A percentile compares a stretch with the other conserved stretches of the same genome.
phyloP scores from a whole-genome alignment of 2,329 filamentous ascomycete species.

The Epichloe bromicola region DNA sequence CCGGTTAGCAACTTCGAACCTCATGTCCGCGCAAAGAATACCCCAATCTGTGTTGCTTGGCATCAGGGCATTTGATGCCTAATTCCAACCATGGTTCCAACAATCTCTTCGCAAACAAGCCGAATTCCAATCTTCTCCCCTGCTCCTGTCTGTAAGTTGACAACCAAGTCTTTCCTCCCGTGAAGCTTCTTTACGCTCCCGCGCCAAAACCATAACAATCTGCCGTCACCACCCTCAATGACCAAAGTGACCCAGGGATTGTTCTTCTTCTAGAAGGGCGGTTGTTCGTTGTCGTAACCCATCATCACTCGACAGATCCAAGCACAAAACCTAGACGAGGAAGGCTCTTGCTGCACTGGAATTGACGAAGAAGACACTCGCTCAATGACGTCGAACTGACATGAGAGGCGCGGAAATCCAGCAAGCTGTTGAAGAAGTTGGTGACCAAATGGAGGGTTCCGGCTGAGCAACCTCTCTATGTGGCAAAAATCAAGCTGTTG shows the following conservation, averaged over 20 bases:
- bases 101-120: conserved; percentile 78
- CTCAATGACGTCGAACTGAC: conserved; percentile 24
- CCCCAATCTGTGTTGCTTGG: not conserved
- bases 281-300: conserved; percentile 54
- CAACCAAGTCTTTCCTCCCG: conserved; percentile 43
- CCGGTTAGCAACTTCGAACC: too few species aligned
- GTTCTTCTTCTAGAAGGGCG: conserved; percentile 49
- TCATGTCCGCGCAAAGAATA: too few species aligned
- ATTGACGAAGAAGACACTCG: conserved; percentile 1
- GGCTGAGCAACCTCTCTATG: conserved; percentile 65
- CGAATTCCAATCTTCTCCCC: conserved; percentile 48
- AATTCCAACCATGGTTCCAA: conserved; percentile 36
- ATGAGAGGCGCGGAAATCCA: conserved; percentile 50
- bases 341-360: not conserved
- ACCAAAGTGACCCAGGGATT: conserved; percentile 61
- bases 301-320: conserved; percentile 50
- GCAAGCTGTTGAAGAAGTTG: conserved; percentile 52
- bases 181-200: conserved; percentile 51
- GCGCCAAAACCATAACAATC: conserved; percentile 54
- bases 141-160: conserved; percentile 37
- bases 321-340: conserved; percentile 2
- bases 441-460: conserved; percentile 72
- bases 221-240: conserved; percentile 40
- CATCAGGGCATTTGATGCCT: conserved; percentile 4
- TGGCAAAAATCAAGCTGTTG: conserved; percentile 51